Evolutionary conservation across 140 eudicot genomes (phyloP), one percentile per base, ranked within the genome.

Genomic region (Flaveria floridana): DNA sequence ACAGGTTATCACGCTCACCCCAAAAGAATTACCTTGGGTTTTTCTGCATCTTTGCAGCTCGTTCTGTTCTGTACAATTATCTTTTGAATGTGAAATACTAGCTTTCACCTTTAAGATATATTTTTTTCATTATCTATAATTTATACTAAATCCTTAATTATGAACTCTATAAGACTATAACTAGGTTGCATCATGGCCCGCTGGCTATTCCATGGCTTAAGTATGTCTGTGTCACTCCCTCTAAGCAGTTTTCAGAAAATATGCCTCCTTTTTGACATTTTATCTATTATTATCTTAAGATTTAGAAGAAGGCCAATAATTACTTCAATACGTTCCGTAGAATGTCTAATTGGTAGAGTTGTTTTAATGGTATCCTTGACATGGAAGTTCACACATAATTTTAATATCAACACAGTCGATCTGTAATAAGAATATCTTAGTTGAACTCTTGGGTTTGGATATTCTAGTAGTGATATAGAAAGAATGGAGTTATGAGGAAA

Each of bases 361-460:
- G 71, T 65, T 34, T 26, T 28, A 14, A 28, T 65, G 41, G 26
- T 18, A 30, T 28, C 69, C 23, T 34, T 34, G 50, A 64, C 25
- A 64, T 37, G 15, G 69, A 64, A 30, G 50, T 64, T 64, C 69
- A 64, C 71, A 16, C 30, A 39, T n/a, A n/a, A 65, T 3, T 65
- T 65, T 15, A 16, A 8, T 47, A 30, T 7, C 23, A 30, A 30
- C 69, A 64, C 52, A 18, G 28, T 41, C 30, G 18, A 8, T 65
- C 5, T 39, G 71, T 30, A 7, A 64, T 39, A 30, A 30, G 23
- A 34, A 30, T 6, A 64, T 34, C 0, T 64, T 10, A 7, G 19
- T 50, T 70, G 63, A 14, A 69, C 56, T 41, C 30, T 73, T 73
- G 70, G 11, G 44, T 26, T 61, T 42, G 78, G 78, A 23, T 25